Evolutionary conservation across 1,284 basidiomycete genomes (phyloP), one percentile per base, ranked within the genome.

Genomic region (Uromyces viciae-fabae): DNA sequence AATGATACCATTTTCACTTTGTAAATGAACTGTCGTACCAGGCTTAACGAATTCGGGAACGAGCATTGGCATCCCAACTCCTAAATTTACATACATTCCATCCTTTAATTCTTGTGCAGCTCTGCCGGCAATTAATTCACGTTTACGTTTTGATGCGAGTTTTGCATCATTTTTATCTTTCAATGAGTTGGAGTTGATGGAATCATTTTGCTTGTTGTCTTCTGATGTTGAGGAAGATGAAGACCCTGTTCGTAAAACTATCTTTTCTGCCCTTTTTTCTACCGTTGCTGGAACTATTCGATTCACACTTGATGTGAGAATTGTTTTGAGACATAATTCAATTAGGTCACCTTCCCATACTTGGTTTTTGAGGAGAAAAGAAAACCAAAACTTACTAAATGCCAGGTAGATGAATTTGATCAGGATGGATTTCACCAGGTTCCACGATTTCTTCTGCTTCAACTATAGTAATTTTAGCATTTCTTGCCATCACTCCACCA

Each of bases 361-460:
- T n/a, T n/a, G n/a, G n/a, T n/a, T n/a, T n/a, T n/a, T 22, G 46
- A 11, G 2, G 15, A 42, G 5, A 46, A 56, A 68, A 58, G 14
- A 60, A 60, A 22, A 60, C 56, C 28, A 25, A 25, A 17, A 66
- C 74, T 19, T 19, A 74, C 66, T 82, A 85, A 82, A 85, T 83
- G 28, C 84, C 84, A 17, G 85, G 85, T 5, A 86, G 82, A 82
- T 86, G 94, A 80, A 98, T 90, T 56, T 91, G 89, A 86, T 93
- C 92, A 19, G 94, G 92, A 73, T 91, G 91, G 82, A 98, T 88
- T 33, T 91, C 90, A 49, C 95, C 95, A 71, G 92, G 88, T 11
- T 94, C 92, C 52, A 97, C 94, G 83, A 97, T 95, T 84, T 95
- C 89, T 85, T 98, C 95, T 4, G 94, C 94, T 89, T 97, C 95